Evolutionary conservation across 306 rosid species (phyloP), one percentile per base, ranked within the genome.

Genomic region (Cucurbita maxima): DNA sequence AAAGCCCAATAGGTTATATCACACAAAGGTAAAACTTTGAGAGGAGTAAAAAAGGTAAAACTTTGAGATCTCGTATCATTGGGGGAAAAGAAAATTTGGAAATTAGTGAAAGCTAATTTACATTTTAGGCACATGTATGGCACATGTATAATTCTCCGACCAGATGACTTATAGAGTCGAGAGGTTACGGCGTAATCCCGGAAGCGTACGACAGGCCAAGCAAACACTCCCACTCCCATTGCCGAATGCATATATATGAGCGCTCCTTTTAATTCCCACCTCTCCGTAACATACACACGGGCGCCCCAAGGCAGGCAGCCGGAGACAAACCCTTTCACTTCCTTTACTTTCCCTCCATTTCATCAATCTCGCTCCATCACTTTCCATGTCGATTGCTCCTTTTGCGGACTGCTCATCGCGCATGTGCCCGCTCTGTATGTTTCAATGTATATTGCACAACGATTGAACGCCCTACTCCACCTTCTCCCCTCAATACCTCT

Each of bases 1-100:
- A 59, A 92, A 30, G 96, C 67, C 96, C 98, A 72, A 92, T 85
- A 34, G 34, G 25, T n/a, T n/a, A n/a, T n/a, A n/a, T n/a, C n/a
- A n/a, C n/a, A n/a, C n/a, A n/a, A n/a, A n/a, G n/a, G n/a, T n/a
- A n/a, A n/a, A n/a, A n/a, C n/a, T n/a, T n/a, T n/a, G 25, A 25
- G 25, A 25, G 25, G 25, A 22, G 25, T 22, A 22, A n/a, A n/a
- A n/a, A n/a, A n/a, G n/a, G n/a, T n/a, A n/a, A n/a, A n/a, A n/a
- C n/a, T n/a, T n/a, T n/a, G 25, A 25, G 25, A 25, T n/a, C n/a
- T n/a, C n/a, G 25, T 25, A 1, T 25, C 1, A 25, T 25, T 25
- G 1, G 25, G 25, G 25, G 25, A 25, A 25, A 25, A 25, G 25
- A 25, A 30, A 2, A 30, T 30, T 30, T 30, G 34, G 34, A 30